Percentiles rank a stretch among this genome's conserved stretches.
These are phyloP conservation scores for Ogataea pini DNA, from an alignment of 805 yeast genomes.

Conservation along the genomic window DNA sequence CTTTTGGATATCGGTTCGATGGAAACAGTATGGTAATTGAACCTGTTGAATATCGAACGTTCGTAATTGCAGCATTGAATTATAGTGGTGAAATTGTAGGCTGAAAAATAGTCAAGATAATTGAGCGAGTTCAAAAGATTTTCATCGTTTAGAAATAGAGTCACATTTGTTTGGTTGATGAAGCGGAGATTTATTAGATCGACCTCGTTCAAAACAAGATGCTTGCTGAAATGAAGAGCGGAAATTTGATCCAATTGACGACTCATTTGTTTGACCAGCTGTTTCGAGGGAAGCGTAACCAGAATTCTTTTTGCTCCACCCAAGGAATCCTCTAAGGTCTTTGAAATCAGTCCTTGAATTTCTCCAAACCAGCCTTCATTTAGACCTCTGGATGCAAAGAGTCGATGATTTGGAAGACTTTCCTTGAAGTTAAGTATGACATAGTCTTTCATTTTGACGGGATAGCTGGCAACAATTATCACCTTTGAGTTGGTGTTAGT, in stretches of 20 bases:
- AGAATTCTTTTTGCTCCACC: slow-evolving; percentile 4
- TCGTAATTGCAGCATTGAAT: slow-evolving; percentile 12
- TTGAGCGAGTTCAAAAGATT: slow-evolving; percentile 11
- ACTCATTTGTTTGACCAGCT: slow-evolving; percentile 8
- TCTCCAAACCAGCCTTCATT: slow-evolving; percentile 6
- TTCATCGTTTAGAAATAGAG: slow-evolving; percentile 11
- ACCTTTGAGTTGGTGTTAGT: slow-evolving; percentile 4
- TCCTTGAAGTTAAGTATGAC: slow-evolving; percentile 6
- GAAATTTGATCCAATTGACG: slow-evolving; percentile 6
- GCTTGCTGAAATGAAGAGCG: slow-evolving; percentile 3
- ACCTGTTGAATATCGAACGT: background rate
- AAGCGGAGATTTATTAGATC: slow-evolving; percentile 12
- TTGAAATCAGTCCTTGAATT: background rate
- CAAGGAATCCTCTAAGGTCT: background rate
- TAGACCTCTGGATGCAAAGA: slow-evolving; percentile 8
- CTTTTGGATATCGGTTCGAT: slow-evolving; percentile 1
- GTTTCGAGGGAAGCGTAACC: slow-evolving; percentile 16
- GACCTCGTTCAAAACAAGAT: slow-evolving; percentile 6
- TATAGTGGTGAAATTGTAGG: slow-evolving; percentile 11
- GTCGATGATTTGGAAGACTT: slow-evolving; percentile 1
- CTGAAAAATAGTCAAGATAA: slow-evolving; percentile 12
- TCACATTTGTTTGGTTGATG: slow-evolving; percentile 16
- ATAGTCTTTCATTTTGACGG: background rate
- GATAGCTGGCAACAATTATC: slow-evolving; percentile 14
- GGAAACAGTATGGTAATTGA: slow-evolving; percentile 9